Percentiles rank a stretch among this genome's conserved stretches.
These are phyloP conservation scores for Mortierella sp. DNA, from an alignment of 371 early-diverging fungal genomes.

Conservation along the genomic window DNA sequence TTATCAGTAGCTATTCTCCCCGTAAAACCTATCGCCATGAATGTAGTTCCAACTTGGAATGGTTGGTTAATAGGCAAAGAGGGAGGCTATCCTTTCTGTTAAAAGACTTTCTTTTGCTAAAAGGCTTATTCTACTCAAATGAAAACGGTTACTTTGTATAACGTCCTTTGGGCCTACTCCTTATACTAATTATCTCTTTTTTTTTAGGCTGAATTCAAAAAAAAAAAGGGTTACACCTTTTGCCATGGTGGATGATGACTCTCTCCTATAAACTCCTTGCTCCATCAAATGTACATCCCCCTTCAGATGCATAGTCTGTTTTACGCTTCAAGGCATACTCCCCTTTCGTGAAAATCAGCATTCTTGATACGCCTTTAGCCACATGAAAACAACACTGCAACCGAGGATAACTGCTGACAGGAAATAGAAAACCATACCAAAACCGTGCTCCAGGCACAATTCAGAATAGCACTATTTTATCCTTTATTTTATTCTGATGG, in stretches of 20 bases:
- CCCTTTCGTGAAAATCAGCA: neutral
- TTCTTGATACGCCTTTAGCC: neutral
- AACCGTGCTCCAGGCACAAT: too few relatives aligned
- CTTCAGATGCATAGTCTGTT: slow-evolving; percentile 3
- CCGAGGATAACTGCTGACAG: too few relatives aligned
- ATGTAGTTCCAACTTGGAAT: too few relatives aligned
- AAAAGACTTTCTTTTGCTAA: too few relatives aligned
- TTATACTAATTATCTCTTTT: neutral
- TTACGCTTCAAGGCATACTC: slow-evolving; percentile 1
- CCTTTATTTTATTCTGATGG: too few relatives aligned
- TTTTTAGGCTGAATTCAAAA: neutral
- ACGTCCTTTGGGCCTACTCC: too few relatives aligned
- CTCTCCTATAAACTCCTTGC: slow-evolving; percentile 13
- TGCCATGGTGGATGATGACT: neutral
- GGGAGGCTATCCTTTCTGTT: too few relatives aligned
- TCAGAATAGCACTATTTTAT: too few relatives aligned
- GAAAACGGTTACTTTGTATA: neutral
- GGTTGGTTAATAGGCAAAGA: too few relatives aligned
- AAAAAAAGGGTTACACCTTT: slow-evolving; percentile 9
- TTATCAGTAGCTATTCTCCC: neutral
- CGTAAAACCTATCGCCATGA: neutral
- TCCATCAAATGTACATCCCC: slow-evolving; percentile 8
- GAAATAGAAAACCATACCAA: too few relatives aligned
- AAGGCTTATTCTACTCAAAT: too few relatives aligned
- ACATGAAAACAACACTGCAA: neutral